Base-by-base conservation (phyloP, 1,139 yeast species). In the Scheffersomyces titani region DNA sequence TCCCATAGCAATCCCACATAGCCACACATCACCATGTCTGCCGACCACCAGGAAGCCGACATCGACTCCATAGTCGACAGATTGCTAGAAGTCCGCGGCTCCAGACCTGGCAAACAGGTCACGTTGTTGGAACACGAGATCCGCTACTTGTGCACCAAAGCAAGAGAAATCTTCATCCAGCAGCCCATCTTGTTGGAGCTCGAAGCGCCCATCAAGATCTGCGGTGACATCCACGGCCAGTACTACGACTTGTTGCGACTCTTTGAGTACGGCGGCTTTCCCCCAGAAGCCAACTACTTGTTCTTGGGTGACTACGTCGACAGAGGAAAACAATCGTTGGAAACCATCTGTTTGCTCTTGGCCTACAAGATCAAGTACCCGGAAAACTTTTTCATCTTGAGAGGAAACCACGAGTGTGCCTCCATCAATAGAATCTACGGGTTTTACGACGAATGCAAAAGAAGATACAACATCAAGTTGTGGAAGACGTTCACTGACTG, bases 401-500 rank as follows among this genome's bases (percentile, higher is more conserved):
- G 98, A 80, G 98, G 98, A 63, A 93, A 93, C 75, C 98, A 93
- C 80, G 98, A 94, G 77, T 92, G 97, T 80, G 98, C 98, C 51
- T 90, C 97, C 52, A 93, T 94, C 71, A 94, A 92, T 77, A 89
- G 98, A 80, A 92, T 94, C 73, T 94, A 94, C 74, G 98, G 98
- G 51, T 93, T 93, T 74, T 93, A 93, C 76, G 98, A 93, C 75
- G 98, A 93, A 78, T 94, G 98, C 78, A 88, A 94, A 77, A 89
- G 99, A 81, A 89, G 99, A 74, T 93, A 92, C 80, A 92, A 92
- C 77, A 92, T 94, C 76, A 94, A 93, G 77, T 88, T 92, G 68
- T 94, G 99, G 98, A 94, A 94, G 77, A 92, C 97, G 20, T 94
- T 94, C 72, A 92, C 98, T 52, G 98, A 94, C 77, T 92, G 98